phyloP scores from a whole-genome alignment of 2,329 filamentous ascomycete species.

The Thermothelomyces thermophilus region DNA sequence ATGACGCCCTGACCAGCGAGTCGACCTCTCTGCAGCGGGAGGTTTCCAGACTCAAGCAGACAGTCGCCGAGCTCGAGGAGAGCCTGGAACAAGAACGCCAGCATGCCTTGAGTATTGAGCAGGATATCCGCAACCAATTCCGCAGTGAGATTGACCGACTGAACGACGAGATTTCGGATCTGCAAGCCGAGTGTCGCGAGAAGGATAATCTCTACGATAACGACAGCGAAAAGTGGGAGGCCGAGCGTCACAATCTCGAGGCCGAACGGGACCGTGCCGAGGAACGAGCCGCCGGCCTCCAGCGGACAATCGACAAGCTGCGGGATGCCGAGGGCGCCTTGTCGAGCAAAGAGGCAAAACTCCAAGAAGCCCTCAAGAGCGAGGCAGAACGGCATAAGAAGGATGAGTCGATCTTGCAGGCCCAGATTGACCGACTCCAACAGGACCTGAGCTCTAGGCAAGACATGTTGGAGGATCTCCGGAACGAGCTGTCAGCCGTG shows the following conservation, averaged over 20 bases:
- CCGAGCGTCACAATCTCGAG: constrained; percentile 57
- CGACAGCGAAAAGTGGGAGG: constrained; percentile 67
- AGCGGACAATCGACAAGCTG: constrained; percentile 64
- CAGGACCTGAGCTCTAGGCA: constrained; percentile 63
- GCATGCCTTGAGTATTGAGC: constrained; percentile 53
- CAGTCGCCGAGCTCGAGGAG: constrained; percentile 42
- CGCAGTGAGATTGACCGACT: constrained; percentile 49
- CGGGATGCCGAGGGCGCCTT: constrained; percentile 61
- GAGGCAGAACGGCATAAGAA: constrained; percentile 65
- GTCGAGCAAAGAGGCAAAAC: constrained; percentile 59
- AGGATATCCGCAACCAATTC: constrained; percentile 49
- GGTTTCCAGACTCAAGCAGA: constrained; percentile 43
- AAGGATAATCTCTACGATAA: constrained; percentile 65
- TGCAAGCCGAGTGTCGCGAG: constrained; percentile 60
- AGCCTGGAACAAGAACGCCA: constrained; percentile 49
- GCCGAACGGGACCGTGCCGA: constrained; percentile 60
- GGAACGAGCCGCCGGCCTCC: constrained; percentile 59
- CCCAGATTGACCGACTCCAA: constrained; percentile 70
- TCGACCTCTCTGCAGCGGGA: constrained; percentile 62
- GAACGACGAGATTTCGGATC: constrained; percentile 52
- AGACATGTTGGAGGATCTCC: constrained; percentile 56
- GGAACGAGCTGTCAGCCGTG: constrained; percentile 57
- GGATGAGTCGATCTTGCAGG: constrained; percentile 62
- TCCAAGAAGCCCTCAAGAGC: constrained; percentile 62
- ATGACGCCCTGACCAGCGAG: constrained; percentile 61